These are phyloP conservation scores for Darksidea phi DNA, from an alignment of 495 filamentous ascomycete genomes.

Conservation along the genomic window DNA sequence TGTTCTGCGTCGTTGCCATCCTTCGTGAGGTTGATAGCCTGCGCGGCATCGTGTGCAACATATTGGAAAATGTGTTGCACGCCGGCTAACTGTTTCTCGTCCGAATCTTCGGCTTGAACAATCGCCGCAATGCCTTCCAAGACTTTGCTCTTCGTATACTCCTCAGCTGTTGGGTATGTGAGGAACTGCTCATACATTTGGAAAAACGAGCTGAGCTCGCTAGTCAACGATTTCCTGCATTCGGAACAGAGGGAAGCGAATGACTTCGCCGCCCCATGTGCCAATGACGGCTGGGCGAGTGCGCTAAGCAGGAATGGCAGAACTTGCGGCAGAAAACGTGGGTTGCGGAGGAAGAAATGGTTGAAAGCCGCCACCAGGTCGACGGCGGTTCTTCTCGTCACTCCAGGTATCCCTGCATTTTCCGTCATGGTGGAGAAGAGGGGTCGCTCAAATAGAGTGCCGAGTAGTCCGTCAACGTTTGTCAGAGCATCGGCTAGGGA, in stretches of 20 bases:
- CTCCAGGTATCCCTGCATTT: slow-evolving; percentile 50
- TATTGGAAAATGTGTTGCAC: slow-evolving; percentile 65
- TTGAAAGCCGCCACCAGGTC: slow-evolving; percentile 75
- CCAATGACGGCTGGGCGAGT: slow-evolving; percentile 63
- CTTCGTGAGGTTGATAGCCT: slow-evolving; percentile 37
- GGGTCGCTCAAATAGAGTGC: slow-evolving; percentile 64
- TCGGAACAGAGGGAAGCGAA: slow-evolving; percentile 78
- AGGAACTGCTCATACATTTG: slow-evolving; percentile 69
- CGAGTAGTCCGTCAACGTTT: slow-evolving; percentile 62
- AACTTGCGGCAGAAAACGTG: slow-evolving; percentile 67
- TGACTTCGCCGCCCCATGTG: slow-evolving; percentile 71
- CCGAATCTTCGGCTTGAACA: slow-evolving; percentile 69
- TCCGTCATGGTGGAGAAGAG: slow-evolving; percentile 60
- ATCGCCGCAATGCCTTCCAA: slow-evolving; percentile 81
- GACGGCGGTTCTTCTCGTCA: slow-evolving; percentile 74
- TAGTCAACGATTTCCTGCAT: slow-evolving; percentile 67
- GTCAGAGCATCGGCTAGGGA: slow-evolving; percentile 61
- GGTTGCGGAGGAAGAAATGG: slow-evolving; percentile 75
- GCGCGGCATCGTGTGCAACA: slow-evolving; percentile 56
- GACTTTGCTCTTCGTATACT: slow-evolving; percentile 73
- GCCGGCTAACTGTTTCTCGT: slow-evolving; percentile 60
- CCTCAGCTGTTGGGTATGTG: slow-evolving; percentile 59
- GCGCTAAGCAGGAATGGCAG: slow-evolving; percentile 81
- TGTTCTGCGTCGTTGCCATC: slow-evolving; percentile 44
- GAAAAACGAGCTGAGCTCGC: slow-evolving; percentile 74